Base-by-base conservation (phyloP, 2,329 filamentous ascomycete genomes). In the Penicillium oxalicum region DNA sequence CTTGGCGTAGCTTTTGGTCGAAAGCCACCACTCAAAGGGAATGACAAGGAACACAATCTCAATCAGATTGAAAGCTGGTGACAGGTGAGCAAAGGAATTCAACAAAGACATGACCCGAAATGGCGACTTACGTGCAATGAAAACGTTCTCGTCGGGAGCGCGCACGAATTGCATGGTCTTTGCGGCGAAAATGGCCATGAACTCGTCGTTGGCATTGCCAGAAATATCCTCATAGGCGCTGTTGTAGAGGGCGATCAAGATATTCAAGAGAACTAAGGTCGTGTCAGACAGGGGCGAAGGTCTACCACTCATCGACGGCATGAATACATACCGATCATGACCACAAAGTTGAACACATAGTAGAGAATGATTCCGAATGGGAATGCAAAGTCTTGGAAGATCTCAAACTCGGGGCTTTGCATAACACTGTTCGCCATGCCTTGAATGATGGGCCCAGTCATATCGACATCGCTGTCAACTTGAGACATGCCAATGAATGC, bases 121-220 rank as follows among this genome's bases (percentile, higher is more conserved):
- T 9, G 12, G 25, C 9, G 13, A 61, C 70, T 57, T 62, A 74
- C 72, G 93, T 0, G 93, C 84, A 61, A 98, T 95, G 71, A 93
- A 98, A 47, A 98, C 93, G 59, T 98, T 98, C 69, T 98, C 93
- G 61, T 98, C 93, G 0, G 93, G 93, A 0, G 93, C 93, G 42
- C 93, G 88, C 13, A 97, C 88, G 62, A 96, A 98, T 62, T 95
- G 90, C 79, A 97, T 88, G 0, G 93, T 96, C 71, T 95, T 95
- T 58, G 94, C 87, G 0, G 88, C 80, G 70, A 95, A 96, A 3
- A 97, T 80, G 0, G 90, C 91, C 66, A 98, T 84, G 70, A 90
- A 98, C 69, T 98, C 93, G 68, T 98, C 93, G 56, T 89, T 86
- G 4, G 93, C 90, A 63, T 98, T 87, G 40, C 87, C 84, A 61